These are phyloP conservation scores for Crithidia thermophila DNA, from an alignment of 208 protist genomes.

Conservation along the genomic window DNA sequence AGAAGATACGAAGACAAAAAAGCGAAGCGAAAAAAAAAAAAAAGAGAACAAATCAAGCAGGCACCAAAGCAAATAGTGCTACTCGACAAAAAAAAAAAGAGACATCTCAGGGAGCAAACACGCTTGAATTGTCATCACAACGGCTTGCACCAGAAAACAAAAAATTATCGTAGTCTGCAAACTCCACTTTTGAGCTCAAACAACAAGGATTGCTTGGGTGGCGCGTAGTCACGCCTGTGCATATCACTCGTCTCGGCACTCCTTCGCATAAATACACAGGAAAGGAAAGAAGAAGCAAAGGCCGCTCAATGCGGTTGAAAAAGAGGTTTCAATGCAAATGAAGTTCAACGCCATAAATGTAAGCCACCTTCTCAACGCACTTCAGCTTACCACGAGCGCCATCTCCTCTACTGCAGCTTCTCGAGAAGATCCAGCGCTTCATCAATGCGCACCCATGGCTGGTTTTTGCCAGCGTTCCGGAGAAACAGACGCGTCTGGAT, in stretches of 20 bases:
- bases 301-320: no score
- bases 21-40: background rate
- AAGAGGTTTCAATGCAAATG: no score
- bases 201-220: no score
- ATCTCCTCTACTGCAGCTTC: background rate
- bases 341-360: background rate
- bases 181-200: no score
- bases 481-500: constrained; percentile 60
- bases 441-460: constrained; percentile 20
- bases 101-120: no score
- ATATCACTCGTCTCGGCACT: background rate
- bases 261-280: background rate
- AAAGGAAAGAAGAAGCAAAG: background rate
- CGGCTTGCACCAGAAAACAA: no score
- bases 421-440: constrained; percentile 16
- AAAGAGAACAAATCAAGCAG: no score
- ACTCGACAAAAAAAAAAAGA: no score
- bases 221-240: no score
- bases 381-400: background rate
- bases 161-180: no score
- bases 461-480: constrained; percentile 34
- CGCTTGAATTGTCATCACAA: no score
- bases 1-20: background rate
- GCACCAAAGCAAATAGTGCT: no score
- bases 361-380: background rate